Percentiles rank a stretch among this genome's conserved stretches.
phyloP scores from a whole-genome alignment of 345 rosid species.

The Tarenaya hassleriana region DNA sequence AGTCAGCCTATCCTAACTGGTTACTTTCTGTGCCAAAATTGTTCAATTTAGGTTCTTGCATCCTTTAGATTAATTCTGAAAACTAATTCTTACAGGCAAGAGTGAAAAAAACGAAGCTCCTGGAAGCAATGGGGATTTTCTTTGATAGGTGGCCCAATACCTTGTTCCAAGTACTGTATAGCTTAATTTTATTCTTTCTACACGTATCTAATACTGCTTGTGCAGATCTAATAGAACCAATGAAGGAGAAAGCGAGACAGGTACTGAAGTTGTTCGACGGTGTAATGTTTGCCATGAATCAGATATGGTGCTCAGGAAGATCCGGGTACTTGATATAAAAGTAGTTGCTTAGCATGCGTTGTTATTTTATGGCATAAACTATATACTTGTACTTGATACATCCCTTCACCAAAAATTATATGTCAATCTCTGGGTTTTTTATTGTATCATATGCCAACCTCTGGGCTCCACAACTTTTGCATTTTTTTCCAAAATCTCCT shows the following conservation, averaged over 20 bases:
- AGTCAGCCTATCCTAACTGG: slow-evolving; percentile 25
- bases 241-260: slow-evolving; percentile 49
- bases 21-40: slow-evolving; percentile 2
- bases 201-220: slow-evolving; percentile 19
- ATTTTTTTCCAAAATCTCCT: slow-evolving; percentile 16
- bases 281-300: slow-evolving; percentile 79
- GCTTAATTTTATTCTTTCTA: slow-evolving; percentile 11
- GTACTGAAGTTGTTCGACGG: slow-evolving; percentile 63
- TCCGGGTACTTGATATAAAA: slow-evolving; percentile 43
- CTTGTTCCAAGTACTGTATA: slow-evolving; percentile 8
- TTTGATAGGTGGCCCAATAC: slow-evolving; percentile 60
- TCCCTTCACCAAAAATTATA: too few species aligned
- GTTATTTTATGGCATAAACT: too few species aligned
- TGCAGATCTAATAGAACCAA: slow-evolving; percentile 53
- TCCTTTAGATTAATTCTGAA: slow-evolving; percentile 7
- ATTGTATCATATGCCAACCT: too few species aligned
- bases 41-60: slow-evolving; percentile 2
- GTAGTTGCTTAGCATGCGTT: not conserved
- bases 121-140: slow-evolving; percentile 86
- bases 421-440: too few species aligned
- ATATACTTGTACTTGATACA: too few species aligned
- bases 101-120: slow-evolving; percentile 61
- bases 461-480: slow-evolving; percentile 15
- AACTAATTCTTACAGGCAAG: slow-evolving; percentile 53
- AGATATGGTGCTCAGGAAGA: slow-evolving; percentile 80